These are phyloP conservation scores for Venturia pyrina DNA, from an alignment of 2,329 filamentous ascomycete species.

Conservation along the genomic window DNA sequence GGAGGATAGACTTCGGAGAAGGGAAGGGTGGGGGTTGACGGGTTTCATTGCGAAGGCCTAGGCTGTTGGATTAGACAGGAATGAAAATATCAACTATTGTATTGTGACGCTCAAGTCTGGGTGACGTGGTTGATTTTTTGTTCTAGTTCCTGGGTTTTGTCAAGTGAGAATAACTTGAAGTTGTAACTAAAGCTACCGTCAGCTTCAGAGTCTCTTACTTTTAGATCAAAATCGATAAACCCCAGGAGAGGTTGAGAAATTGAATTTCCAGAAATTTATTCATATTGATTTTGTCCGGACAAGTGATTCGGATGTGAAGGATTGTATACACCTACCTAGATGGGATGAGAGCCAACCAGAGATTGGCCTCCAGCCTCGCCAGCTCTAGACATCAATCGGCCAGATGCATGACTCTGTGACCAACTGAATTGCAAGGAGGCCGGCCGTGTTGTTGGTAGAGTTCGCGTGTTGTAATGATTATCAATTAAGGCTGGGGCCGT, in stretches of 20 bases:
- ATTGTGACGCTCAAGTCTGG: background rate
- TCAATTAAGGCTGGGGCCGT: background rate
- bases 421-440: background rate
- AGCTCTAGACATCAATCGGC: background rate
- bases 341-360: background rate
- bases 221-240: too few relatives aligned
- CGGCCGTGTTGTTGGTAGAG: background rate
- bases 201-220: too few relatives aligned
- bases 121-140: background rate
- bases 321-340: background rate
- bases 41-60: background rate
- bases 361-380: background rate
- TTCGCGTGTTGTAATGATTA: conserved; percentile 2
- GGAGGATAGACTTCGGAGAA: background rate
- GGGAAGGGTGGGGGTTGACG: background rate
- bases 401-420: background rate
- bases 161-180: background rate
- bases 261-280: too few relatives aligned
- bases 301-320: too few relatives aligned
- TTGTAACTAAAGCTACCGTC: too few relatives aligned
- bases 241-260: too few relatives aligned
- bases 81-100: conserved; percentile 1
- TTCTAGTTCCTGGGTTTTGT: too few relatives aligned
- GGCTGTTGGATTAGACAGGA: conserved; percentile 2
- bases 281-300: too few relatives aligned